These are phyloP conservation scores for Cairneyella variabilis DNA, from an alignment of 495 filamentous ascomycete species.

Conservation along the genomic window DNA sequence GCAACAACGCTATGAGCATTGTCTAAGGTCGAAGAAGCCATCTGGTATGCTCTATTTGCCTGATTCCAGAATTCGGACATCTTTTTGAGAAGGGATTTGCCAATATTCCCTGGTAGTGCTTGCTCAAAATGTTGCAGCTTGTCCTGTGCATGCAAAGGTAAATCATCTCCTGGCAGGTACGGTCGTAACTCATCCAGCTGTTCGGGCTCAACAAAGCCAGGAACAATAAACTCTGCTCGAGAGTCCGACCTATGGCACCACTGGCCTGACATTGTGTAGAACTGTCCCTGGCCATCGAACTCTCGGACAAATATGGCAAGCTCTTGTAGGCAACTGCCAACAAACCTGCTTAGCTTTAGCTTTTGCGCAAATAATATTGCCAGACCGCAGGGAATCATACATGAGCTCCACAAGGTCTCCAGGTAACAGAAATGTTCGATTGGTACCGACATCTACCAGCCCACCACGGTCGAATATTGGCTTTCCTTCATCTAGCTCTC, in stretches of 20 bases:
- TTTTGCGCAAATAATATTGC: not conserved
- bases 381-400: slow-evolving; percentile 32
- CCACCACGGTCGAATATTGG: slow-evolving; percentile 36
- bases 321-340: slow-evolving; percentile 39
- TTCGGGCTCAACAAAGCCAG: slow-evolving; percentile 54
- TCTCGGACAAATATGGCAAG: slow-evolving; percentile 69
- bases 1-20: slow-evolving; percentile 43
- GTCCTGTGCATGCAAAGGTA: slow-evolving; percentile 38
- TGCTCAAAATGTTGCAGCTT: slow-evolving; percentile 42
- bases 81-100: slow-evolving; percentile 43
- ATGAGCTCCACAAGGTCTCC: slow-evolving; percentile 71
- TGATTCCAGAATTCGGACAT: slow-evolving; percentile 49
- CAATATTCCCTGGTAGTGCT: slow-evolving; percentile 49
- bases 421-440: slow-evolving; percentile 44
- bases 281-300: slow-evolving; percentile 59
- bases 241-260: slow-evolving; percentile 56
- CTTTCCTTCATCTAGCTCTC: slow-evolving; percentile 31
- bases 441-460: slow-evolving; percentile 32
- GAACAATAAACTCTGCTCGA: slow-evolving; percentile 57
- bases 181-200: slow-evolving; percentile 56
- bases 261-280: slow-evolving; percentile 67
- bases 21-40: slow-evolving; percentile 48
- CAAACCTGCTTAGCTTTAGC: slow-evolving; percentile 16
- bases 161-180: slow-evolving; percentile 52
- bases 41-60: slow-evolving; percentile 48